Evolutionary conservation across 2,329 filamentous ascomycete species (phyloP).

Genomic region (Verticillium nubilum): DNA sequence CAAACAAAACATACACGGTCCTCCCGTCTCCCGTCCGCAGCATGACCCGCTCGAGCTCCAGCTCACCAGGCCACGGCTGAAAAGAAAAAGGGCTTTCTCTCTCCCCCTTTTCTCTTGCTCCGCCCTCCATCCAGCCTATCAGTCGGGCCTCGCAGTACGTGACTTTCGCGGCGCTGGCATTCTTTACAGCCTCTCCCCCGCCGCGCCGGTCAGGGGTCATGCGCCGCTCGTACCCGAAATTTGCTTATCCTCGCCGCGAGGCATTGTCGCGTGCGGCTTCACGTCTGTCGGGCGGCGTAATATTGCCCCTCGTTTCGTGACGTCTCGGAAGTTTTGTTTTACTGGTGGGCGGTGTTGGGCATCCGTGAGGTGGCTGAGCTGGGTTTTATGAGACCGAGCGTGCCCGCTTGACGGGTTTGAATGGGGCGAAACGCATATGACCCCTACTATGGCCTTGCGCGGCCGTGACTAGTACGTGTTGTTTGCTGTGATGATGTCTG

Average conservation of each 20-base stretch:
- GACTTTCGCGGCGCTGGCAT: background rate
- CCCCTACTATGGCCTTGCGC: too few species aligned
- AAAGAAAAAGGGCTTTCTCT: too few species aligned
- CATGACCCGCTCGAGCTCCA: background rate
- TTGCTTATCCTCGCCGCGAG: background rate
- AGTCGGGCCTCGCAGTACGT: background rate
- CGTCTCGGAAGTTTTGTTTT: too few species aligned
- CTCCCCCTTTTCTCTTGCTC: background rate
- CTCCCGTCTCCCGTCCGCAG: background rate
- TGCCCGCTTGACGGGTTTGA: too few species aligned
- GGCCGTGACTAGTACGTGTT: too few species aligned
- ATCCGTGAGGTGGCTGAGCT: too few species aligned
- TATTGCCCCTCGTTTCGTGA: background rate
- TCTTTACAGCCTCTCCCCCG: background rate
- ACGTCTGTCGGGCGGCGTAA: background rate
- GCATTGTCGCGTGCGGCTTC: background rate
- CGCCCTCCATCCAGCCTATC: background rate
- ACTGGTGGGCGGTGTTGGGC: too few species aligned
- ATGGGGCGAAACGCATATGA: too few species aligned
- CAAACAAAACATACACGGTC: background rate
- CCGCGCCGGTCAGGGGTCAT: background rate
- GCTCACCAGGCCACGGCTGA: background rate
- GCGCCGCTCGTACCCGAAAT: background rate
- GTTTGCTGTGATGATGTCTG: too few species aligned
- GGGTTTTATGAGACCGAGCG: too few species aligned